Base-by-base conservation (phyloP, 495 filamentous ascomycete genomes). In the Daldinia bambusicola region DNA sequence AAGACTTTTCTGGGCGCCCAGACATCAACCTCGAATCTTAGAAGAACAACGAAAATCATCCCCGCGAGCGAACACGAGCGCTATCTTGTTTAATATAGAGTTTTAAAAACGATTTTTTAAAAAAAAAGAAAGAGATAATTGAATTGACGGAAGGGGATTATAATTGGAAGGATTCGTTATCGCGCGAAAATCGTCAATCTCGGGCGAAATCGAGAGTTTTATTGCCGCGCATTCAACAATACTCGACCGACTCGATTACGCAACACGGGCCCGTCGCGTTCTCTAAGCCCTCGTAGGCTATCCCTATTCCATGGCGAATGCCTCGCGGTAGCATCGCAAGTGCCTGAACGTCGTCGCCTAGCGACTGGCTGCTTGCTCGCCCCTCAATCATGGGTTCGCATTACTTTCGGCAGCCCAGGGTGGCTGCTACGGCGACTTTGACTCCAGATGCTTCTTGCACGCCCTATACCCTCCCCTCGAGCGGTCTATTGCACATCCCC, bases 401-500 rank as follows among this genome's bases (percentile, higher is more conserved):
- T 30, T 67, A 53, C 55, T 36, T 53, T 26, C 52, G 48, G 57
- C 71, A 66, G 48, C 66, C 71, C 4, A 66, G 62, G 45, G 26
- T 66, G 71, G 67, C 62, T 66, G 60, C 69, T 73, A 77, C 66
- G 55, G 56, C 74, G 78, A 77, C 69, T 20, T 68, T 66, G 61
- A 60, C 37, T 5, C 34, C 69, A 26, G 71, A 60, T 34, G 60
- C 74, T 61, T 55, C 65, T 58, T 92, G 90, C 74, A 87, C 86
- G 13, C 89, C 89, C 6, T 84, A 90, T 75, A 83, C 87, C 22
- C 83, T 94, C 14, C 89, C 90, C 6, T 79, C 81, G 37, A 84
- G 84, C 79, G 91, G 90, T 12, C 75, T 89, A 38, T 74, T 93
- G 12, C 84, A 84, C 61, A 73, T 93, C 52, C 84, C 85, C 59